Conservation (phyloP, 1,284 basidiomycete species). For the Rhodotorula mucilaginosa region DNA sequence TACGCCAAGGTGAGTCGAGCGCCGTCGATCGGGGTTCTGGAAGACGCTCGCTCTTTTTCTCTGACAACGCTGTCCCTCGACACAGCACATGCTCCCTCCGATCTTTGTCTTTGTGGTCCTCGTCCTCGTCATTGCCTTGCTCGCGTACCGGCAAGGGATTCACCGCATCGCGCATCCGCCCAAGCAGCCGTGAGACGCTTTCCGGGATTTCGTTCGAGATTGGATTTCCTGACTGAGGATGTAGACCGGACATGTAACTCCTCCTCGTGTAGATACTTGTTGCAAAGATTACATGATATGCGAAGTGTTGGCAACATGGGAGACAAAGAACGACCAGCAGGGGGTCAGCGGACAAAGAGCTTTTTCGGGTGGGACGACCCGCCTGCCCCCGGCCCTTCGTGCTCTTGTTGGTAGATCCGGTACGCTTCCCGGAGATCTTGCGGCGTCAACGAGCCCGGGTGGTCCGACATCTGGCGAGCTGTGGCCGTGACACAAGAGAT, state of each 20-base stretch:
- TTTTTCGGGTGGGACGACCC: constrained; percentile 25
- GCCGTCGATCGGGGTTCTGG: no score
- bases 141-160: constrained; percentile 19
- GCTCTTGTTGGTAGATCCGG: constrained; percentile 67
- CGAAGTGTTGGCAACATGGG: no score
- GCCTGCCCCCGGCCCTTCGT: constrained; percentile 26
- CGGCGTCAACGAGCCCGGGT: constrained; percentile 73
- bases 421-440: constrained; percentile 86
- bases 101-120: constrained; percentile 30
- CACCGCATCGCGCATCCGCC: constrained; percentile 7
- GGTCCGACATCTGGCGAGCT: constrained; percentile 73
- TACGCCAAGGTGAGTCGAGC: constrained; percentile 13
- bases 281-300: neutral
- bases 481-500: constrained; percentile 1
- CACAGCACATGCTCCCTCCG: constrained; percentile 36
- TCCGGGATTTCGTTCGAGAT: neutral
- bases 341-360: constrained; percentile 28
- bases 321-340: no score
- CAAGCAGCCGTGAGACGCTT: no score
- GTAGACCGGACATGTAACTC: no score
- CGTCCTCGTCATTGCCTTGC: constrained; percentile 22
- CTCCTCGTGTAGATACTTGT: neutral
- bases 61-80: neutral
- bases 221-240: no score
- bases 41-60: no score